Percentiles rank a stretch among this genome's conserved stretches.
Evolutionary conservation across 257 asterid genomes (phyloP).

Genomic region (Prunella vulgaris): DNA sequence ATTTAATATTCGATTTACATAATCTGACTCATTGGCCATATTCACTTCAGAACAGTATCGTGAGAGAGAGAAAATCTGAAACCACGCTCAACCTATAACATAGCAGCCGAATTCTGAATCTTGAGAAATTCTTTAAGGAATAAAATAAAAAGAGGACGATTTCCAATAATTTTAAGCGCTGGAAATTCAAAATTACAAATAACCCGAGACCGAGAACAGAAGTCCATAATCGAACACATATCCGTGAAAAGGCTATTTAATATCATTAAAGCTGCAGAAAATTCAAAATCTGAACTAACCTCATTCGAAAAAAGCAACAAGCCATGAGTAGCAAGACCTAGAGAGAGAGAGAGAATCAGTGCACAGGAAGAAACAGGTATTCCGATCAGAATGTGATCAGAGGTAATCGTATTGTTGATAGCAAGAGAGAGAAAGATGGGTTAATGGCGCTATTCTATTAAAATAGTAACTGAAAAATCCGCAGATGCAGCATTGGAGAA

Average conservation of each 20-base stretch:
- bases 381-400: neutral
- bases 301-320: constrained; percentile 1
- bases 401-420: neutral
- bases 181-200: neutral
- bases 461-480: constrained; percentile 2
- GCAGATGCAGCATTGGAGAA: constrained; percentile 9
- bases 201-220: neutral
- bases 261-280: neutral
- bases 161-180: neutral
- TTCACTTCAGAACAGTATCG: neutral
- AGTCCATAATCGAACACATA: neutral
- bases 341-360: no score
- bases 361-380: neutral
- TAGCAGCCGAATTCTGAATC: neutral
- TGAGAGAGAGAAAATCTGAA: neutral
- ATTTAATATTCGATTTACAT: neutral
- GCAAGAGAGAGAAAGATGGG: neutral
- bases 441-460: neutral
- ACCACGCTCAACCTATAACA: neutral
- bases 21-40: neutral
- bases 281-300: neutral
- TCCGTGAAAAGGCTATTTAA: neutral
- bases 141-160: neutral
- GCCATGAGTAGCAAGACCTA: neutral
- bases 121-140: neutral